Conservation (phyloP, 208 protist genomes). For the Trypanosoma theileri region DNA sequence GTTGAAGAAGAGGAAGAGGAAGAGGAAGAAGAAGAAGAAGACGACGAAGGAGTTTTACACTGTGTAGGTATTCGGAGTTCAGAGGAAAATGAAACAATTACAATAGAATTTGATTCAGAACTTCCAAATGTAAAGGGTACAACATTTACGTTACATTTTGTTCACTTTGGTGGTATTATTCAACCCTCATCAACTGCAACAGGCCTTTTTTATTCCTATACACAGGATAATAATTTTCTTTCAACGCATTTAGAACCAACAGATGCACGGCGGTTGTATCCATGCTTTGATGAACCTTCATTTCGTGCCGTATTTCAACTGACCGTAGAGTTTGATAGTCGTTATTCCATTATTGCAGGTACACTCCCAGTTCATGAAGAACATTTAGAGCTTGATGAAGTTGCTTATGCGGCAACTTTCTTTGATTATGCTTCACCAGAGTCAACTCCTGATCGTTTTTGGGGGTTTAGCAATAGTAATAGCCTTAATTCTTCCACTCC, state of each 20-base stretch:
- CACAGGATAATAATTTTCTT: constrained; percentile 36
- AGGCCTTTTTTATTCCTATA: constrained; percentile 45
- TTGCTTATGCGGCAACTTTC: not conserved
- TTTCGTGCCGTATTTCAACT: constrained; percentile 57
- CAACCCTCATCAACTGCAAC: constrained; percentile 3
- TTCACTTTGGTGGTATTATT: constrained; percentile 46
- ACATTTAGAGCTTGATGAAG: constrained; percentile 10
- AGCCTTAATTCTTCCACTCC: too few species aligned
- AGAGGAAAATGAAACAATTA: constrained; percentile 35
- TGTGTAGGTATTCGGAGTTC: constrained; percentile 24
- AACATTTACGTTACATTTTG: constrained; percentile 37
- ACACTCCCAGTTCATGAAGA: constrained; percentile 42
- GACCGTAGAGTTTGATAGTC: constrained; percentile 37
- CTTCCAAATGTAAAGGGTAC: constrained; percentile 39
- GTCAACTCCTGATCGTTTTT: not conserved
- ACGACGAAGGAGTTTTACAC: constrained; percentile 2
- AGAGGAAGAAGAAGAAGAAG: constrained; percentile 9
- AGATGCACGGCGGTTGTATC: constrained; percentile 50
- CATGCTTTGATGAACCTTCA: constrained; percentile 75
- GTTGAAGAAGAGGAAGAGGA: not conserved
- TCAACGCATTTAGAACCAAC: constrained; percentile 72
- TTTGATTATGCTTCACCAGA: not conserved
- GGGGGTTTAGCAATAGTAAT: not conserved
- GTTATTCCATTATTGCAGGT: constrained; percentile 50
- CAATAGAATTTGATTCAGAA: constrained; percentile 32